Conservation (phyloP, 495 filamentous ascomycete genomes). For the Parachaetomium inaequale region DNA sequence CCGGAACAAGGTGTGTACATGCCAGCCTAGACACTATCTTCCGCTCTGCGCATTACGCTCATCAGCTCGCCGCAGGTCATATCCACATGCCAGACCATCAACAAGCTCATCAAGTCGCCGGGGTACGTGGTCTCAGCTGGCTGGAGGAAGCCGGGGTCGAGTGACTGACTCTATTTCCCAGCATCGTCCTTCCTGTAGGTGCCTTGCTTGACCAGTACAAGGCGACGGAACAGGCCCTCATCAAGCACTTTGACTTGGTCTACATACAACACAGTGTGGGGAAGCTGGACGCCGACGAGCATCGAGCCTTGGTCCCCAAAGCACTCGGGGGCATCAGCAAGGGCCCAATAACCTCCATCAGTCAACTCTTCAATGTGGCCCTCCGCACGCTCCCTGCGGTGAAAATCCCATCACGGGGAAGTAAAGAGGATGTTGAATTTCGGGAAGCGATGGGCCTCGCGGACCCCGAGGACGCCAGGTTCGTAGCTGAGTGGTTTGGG, state of each 20-base stretch:
- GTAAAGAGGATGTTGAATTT: constrained; percentile 67
- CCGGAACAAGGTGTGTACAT: constrained; percentile 66
- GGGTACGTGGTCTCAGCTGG: constrained; percentile 30
- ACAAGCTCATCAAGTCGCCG: constrained; percentile 43
- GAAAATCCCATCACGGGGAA: constrained; percentile 69
- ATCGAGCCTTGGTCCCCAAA: constrained; percentile 61
- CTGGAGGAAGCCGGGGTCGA: neutral
- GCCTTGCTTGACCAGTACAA: constrained; percentile 89
- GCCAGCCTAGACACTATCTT: neutral
- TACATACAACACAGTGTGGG: constrained; percentile 86
- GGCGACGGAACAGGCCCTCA: constrained; percentile 60
- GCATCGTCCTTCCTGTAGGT: constrained; percentile 78
- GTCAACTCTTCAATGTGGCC: constrained; percentile 80
- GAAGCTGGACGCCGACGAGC: constrained; percentile 53
- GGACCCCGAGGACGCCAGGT: constrained; percentile 60
- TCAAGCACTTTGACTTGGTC: constrained; percentile 83
- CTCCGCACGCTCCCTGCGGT: constrained; percentile 70
- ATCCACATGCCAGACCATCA: constrained; percentile 63
- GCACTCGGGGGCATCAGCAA: constrained; percentile 69
- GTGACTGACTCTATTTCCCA: constrained; percentile 21
- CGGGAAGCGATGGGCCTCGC: constrained; percentile 64
- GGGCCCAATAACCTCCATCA: constrained; percentile 60
- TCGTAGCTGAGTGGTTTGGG: constrained; percentile 71
- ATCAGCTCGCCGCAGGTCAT: constrained; percentile 51
- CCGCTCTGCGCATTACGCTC: neutral